Base-by-base conservation (phyloP, 345 rosid genomes). In the Camelina hispida region DNA sequence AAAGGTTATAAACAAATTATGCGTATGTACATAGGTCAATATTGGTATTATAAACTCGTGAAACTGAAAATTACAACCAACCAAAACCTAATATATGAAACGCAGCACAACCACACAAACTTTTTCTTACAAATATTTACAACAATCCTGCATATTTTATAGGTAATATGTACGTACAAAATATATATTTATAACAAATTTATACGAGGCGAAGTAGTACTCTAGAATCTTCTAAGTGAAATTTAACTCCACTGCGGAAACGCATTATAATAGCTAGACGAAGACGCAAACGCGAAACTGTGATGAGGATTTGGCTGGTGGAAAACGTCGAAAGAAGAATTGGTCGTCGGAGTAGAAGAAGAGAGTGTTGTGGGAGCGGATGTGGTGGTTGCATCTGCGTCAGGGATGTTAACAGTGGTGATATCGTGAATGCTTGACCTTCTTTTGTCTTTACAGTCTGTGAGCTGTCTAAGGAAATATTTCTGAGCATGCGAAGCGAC, bases 401-500 rank as follows among this genome's bases (percentile, higher is more conserved):
- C 96, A 3, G 81, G 67, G 60, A 88, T 81, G 73, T 85, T 90
- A 62, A 85, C 93, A 7, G 97, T 92, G 16, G 99, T 94, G 62
- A 94, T 94, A 72, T 94, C 99, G 74, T 94, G 99, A 76, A 94
- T 94, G 82, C 99, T 94, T 15, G 99, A 93, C 76, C 99, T 83
- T 58, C 95, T 83, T 89, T 92, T 95, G 63, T 95, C 99, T 73
- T 95, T 95, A 62, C 97, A 86, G 46, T 93, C 96, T 0, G 97
- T 86, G 68, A 84, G 91, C 73, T 95, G 99, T 83, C 99, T 75
- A 77, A 95, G 92, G 51, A 92, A 95, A 77, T 95, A 95, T 80
- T 95, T 95, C 57, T 95, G 99, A 43, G 99, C 97, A 77, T 94
- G 98, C 20, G 97, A 91, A 42, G 98, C 98, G 4, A 94, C 98